Evolutionary conservation across 768 basidiomycete species (phyloP), one percentile per base, ranked within the genome.

Genomic region (Serendipita vermifera): DNA sequence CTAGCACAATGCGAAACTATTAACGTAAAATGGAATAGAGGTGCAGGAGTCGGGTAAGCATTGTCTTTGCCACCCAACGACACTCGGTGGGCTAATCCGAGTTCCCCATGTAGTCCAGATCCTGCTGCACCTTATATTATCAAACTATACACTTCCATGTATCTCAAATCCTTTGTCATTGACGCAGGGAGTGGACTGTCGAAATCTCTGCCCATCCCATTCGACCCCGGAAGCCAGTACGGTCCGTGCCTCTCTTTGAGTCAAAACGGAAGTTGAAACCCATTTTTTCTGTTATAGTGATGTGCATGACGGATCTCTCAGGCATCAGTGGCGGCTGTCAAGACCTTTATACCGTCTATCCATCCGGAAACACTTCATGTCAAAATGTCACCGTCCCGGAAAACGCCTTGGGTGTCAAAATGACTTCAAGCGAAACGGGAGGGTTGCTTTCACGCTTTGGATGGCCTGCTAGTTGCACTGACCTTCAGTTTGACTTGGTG

Each of bases 381-480:
- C 54, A 66, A 7, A 82, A 82, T 59, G 70, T 76, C 3, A 78
- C 80, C 0, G 68, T 64, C 24, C 68, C 57, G 66, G 71, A 60
- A 68, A 67, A 66, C 0, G 68, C 72, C 17, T 67, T 82, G 20
- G 71, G 73, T 27, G 72, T 80, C 3, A 64, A 70, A 2, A 51
- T 51, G 46, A 51, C 46, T 4, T 75, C 74, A 2, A 59, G 62
- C n/a, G 74, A 75, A 20, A 55, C 63, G 9, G 70, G 68, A 57
- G 81, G 81, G 1, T 68, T 78, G 3, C 67, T 81, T 60, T 79
- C 80, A 0, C 73, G 75, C 61, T 81, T 73, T 64, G 81, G 80
- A 15, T 82, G 80, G 78, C 62, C 77, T 39, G 71, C 46, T 5
- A 51, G 22, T 15, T 51, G 46, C 31, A 26, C 46, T 15, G 46